A percentile compares a stretch with the other conserved stretches of the same genome.
phyloP scores from a whole-genome alignment of 1,284 basidiomycete genomes.

The Leucoagaricus sp. region DNA sequence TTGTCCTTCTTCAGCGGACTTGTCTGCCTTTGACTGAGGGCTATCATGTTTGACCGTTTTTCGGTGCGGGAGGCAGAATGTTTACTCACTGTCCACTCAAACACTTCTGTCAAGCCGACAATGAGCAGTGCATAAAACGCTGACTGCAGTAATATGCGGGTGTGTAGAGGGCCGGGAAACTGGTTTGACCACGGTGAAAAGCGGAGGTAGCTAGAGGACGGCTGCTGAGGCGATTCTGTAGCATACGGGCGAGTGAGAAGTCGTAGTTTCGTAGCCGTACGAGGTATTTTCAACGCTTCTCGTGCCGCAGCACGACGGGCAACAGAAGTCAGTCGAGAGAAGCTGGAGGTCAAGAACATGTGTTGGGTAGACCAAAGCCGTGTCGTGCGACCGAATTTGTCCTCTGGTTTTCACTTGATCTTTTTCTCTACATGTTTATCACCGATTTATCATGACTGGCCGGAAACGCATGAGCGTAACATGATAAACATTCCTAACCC shows the following conservation, averaged over 20 bases:
- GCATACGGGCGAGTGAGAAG: slow-evolving; percentile 11
- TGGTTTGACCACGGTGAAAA: slow-evolving; percentile 42
- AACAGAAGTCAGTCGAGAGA: not conserved
- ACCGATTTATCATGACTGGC: no score
- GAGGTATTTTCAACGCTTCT: not conserved
- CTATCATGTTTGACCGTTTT: not conserved
- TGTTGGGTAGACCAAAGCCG: not conserved
- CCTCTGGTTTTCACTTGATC: no score
- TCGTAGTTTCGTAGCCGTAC: not conserved
- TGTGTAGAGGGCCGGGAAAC: slow-evolving; percentile 33
- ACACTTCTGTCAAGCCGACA: slow-evolving; percentile 28
- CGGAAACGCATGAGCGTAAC: no score
- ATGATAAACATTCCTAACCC: no score
- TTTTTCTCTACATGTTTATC: no score
- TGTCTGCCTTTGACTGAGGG: not conserved
- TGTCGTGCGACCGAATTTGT: no score
- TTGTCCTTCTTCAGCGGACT: slow-evolving; percentile 12
- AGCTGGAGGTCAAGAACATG: slow-evolving; percentile 5
- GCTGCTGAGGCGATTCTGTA: slow-evolving; percentile 8
- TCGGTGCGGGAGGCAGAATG: no score
- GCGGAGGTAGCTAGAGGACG: slow-evolving; percentile 14
- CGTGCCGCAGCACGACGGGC: not conserved
- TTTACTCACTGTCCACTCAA: slow-evolving; percentile 2
- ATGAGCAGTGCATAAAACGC: slow-evolving; percentile 36
- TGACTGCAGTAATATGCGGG: slow-evolving; percentile 34